Conservation (phyloP, 2,329 filamentous ascomycete species). For the Rhinocladiella similis region DNA sequence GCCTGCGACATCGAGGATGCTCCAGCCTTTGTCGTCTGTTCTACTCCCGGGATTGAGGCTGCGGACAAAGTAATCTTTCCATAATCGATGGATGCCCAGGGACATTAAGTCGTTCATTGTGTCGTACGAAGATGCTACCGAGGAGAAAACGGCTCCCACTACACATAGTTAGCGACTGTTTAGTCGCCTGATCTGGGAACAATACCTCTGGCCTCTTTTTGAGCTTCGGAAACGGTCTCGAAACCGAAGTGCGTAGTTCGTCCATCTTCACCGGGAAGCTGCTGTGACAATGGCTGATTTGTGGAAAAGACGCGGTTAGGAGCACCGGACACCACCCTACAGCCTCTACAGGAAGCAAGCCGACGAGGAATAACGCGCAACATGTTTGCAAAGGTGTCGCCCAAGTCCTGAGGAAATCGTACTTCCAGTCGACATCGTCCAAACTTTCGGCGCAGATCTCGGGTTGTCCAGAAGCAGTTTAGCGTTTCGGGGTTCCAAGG, state of each 20-base stretch:
- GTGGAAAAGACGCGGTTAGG: constrained; percentile 9
- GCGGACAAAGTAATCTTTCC: constrained; percentile 96
- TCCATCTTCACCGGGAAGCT: constrained; percentile 40
- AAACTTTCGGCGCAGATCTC: not conserved
- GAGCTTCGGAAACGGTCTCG: constrained; percentile 74
- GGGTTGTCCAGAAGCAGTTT: not conserved
- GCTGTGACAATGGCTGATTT: constrained; percentile 6
- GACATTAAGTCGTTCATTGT: constrained; percentile 99
- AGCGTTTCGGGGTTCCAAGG: not conserved
- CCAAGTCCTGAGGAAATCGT: too few species aligned
- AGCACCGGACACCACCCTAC: not conserved
- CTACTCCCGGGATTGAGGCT: constrained; percentile 77
- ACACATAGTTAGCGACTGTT: not conserved
- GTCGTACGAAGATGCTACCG: constrained; percentile 91
- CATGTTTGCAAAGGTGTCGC: constrained; percentile 3
- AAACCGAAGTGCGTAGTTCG: constrained; percentile 88
- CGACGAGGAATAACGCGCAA: constrained; percentile 8
- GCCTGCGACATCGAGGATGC: constrained; percentile 92
- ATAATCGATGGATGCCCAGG: constrained; percentile 90
- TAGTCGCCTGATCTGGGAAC: not conserved
- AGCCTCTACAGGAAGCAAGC: not conserved
- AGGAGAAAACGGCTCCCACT: constrained; percentile 90
- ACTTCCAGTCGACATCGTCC: not conserved
- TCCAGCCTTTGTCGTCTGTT: constrained; percentile 55
- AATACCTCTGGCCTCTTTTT: constrained; percentile 70